These are phyloP conservation scores for Dorcoceras hygrometricum DNA, from an alignment of 257 asterid species.

Conservation along the genomic window DNA sequence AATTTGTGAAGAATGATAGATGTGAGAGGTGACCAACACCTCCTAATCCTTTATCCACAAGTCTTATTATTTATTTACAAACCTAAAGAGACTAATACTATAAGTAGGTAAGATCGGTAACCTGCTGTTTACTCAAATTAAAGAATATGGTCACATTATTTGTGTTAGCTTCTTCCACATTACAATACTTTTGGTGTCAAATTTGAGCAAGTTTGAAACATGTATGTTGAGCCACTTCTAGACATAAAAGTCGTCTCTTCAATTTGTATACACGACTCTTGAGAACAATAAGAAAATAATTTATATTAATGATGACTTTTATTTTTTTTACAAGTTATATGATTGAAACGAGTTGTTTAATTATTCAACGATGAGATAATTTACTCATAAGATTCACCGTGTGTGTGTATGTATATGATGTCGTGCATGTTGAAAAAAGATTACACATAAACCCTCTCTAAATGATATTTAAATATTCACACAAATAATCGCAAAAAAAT, in stretches of 20 bases:
- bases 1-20: constrained; percentile 31
- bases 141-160: too few relatives aligned
- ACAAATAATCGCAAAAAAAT: too few relatives aligned
- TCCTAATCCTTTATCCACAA: constrained; percentile 60
- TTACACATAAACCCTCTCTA: too few relatives aligned
- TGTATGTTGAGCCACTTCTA: neutral
- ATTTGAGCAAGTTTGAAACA: neutral
- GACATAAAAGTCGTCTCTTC: neutral
- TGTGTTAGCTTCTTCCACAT: too few relatives aligned
- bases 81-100: neutral
- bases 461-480: too few relatives aligned
- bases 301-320: neutral
- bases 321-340: too few relatives aligned
- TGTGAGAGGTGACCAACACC: constrained; percentile 45
- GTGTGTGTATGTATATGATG: too few relatives aligned
- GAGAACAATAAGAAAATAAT: too few relatives aligned
- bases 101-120: constrained; percentile 44
- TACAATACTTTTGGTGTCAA: too few relatives aligned
- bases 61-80: constrained; percentile 26
- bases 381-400: neutral
- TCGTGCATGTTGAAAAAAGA: too few relatives aligned
- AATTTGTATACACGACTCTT: too few relatives aligned
- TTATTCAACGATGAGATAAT: neutral
- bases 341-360: neutral
- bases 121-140: constrained; percentile 26